Conservation (phyloP, 164 flowering plant genomes). For the Tetracentron sinense region DNA sequence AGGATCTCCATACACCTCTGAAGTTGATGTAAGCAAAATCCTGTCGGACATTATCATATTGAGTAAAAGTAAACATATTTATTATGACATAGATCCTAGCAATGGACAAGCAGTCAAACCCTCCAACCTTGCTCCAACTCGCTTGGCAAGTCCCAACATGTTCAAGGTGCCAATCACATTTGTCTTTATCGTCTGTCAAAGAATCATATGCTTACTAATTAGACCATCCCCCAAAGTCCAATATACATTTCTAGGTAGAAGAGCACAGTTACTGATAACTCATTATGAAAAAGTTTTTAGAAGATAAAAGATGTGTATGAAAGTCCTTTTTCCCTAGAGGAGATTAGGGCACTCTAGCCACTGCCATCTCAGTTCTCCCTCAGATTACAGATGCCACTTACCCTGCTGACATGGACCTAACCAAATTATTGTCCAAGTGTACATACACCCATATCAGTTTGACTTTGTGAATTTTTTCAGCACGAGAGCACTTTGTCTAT, state of each 20-base stretch:
- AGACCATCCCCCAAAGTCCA: neutral
- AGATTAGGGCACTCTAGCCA: neutral
- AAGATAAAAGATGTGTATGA: neutral
- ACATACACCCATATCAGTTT: no score
- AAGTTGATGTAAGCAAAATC: constrained; percentile 93
- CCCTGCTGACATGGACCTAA: neutral
- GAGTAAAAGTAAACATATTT: neutral
- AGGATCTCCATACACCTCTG: constrained; percentile 99
- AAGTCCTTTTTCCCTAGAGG: neutral
- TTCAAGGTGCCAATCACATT: constrained; percentile 97
- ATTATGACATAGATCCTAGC: neutral
- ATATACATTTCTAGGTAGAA: neutral
- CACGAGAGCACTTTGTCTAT: no score
- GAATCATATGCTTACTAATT: neutral
- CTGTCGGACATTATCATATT: constrained; percentile 25
- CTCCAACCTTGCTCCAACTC: constrained; percentile 90
- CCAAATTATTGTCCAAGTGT: no score
- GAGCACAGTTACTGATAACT: no score
- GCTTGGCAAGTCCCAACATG: constrained; percentile 98
- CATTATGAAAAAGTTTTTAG: neutral
- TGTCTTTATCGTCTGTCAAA: constrained; percentile 78
- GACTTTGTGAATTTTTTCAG: no score
- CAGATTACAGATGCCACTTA: neutral
- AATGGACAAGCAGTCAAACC: neutral
- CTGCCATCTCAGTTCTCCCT: neutral